Percentiles rank a stretch among this genome's conserved stretches.
These are phyloP conservation scores for Aphanomyces euteiches DNA, from an alignment of 352 stramenopile genomes.

Conservation along the genomic window DNA sequence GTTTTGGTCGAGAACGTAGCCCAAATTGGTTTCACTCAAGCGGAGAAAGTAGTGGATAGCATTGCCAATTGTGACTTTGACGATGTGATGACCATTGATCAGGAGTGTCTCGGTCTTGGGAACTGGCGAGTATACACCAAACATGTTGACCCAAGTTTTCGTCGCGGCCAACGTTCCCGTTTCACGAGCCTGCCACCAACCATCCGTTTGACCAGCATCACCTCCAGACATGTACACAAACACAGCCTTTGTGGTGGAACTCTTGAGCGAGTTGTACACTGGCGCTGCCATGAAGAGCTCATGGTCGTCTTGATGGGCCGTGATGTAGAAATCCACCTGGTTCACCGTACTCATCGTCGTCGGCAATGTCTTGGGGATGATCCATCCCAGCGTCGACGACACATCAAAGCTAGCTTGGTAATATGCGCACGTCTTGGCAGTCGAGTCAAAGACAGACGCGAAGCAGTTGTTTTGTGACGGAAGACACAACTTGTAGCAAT, in stretches of 20 bases:
- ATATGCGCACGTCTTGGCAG: background rate
- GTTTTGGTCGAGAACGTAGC: background rate
- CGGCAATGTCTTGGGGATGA: background rate
- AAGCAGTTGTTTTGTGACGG: slow-evolving; percentile 8
- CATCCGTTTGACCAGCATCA: slow-evolving; percentile 4
- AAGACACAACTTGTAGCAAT: slow-evolving; percentile 12
- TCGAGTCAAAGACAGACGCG: background rate
- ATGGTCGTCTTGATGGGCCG: slow-evolving; percentile 27
- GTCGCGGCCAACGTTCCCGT: slow-evolving; percentile 4
- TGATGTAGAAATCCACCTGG: slow-evolving; percentile 18
- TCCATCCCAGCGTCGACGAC: slow-evolving; percentile 13
- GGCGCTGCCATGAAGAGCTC: slow-evolving; percentile 24
- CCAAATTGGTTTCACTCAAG: slow-evolving; percentile 14
- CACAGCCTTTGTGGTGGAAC: slow-evolving; percentile 8
- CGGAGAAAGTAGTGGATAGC: slow-evolving; percentile 25
- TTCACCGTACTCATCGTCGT: background rate
- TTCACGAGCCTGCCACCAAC: slow-evolving; percentile 27
- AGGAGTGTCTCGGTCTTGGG: background rate
- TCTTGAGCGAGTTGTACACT: slow-evolving; percentile 19
- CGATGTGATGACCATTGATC: background rate
- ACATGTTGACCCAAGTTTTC: slow-evolving; percentile 23
- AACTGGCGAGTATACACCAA: slow-evolving; percentile 6
- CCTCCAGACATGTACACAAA: slow-evolving; percentile 28
- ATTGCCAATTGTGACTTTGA: slow-evolving; percentile 10
- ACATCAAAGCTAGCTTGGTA: background rate